These are phyloP conservation scores for Euphorbia schlechtendalii DNA, from an alignment of 441 rosid genomes.

Conservation along the genomic window DNA sequence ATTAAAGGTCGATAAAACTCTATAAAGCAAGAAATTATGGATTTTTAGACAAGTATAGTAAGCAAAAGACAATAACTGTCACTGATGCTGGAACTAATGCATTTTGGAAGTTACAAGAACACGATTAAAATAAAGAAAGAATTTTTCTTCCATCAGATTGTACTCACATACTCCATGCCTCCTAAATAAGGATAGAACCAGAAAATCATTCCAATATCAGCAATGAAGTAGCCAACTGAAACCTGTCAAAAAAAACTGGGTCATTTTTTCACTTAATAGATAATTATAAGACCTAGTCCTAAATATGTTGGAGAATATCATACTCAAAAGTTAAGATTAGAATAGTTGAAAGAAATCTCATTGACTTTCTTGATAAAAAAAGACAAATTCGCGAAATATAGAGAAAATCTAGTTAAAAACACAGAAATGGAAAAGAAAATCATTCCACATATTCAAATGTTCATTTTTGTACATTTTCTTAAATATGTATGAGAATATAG, in stretches of 20 bases:
- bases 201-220: conserved; percentile 41
- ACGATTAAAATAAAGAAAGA: not conserved
- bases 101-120: not conserved
- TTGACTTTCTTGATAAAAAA: not conserved
- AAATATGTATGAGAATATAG: not conserved
- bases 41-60: not conserved
- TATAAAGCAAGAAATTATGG: not conserved
- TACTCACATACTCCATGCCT: conserved; percentile 46
- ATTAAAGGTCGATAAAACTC: not conserved
- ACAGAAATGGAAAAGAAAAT: not conserved
- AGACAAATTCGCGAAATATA: not conserved
- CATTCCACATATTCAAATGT: not conserved
- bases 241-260: conserved; percentile 4
- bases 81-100: not conserved
- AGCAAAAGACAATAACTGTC: not conserved
- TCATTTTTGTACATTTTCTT: not conserved
- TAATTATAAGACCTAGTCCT: not conserved
- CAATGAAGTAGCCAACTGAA: conserved; percentile 39
- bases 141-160: not conserved
- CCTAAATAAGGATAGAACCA: conserved; percentile 46
- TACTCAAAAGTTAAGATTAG: not conserved
- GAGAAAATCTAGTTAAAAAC: not conserved
- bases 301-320: not conserved
- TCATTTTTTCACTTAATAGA: not conserved
- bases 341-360: not conserved